Percentiles rank a stretch among this genome's conserved stretches.
phyloP scores from a whole-genome alignment of 306 rosid species.

The Glycyrrhiza uralensis region DNA sequence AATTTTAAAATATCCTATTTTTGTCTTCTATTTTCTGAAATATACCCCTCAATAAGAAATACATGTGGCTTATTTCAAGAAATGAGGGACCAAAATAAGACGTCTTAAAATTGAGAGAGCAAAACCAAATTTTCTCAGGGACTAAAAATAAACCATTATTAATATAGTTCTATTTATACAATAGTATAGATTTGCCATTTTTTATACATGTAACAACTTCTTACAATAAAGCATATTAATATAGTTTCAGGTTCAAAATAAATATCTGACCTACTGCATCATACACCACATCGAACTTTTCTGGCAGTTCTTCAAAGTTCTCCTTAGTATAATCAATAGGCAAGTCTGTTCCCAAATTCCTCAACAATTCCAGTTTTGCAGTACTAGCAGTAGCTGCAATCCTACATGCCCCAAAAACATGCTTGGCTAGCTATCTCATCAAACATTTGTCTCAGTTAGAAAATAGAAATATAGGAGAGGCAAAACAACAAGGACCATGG shows the following conservation, averaged over 20 bases:
- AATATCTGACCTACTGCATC: conserved; percentile 58
- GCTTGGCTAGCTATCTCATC: conserved; percentile 49
- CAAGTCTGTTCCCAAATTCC: conserved; percentile 55
- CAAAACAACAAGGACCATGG: not conserved
- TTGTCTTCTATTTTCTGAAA: no score
- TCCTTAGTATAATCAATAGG: conserved; percentile 63
- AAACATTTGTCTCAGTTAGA: not conserved
- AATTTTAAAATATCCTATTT: no score
- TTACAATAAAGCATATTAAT: not conserved
- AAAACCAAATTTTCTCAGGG: no score
- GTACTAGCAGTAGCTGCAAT: conserved; percentile 72
- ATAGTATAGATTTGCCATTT: no score
- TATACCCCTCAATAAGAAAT: no score
- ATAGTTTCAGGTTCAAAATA: not conserved
- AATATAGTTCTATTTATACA: no score
- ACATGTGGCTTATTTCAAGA: no score
- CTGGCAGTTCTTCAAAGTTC: conserved; percentile 50
- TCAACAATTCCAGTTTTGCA: conserved; percentile 46
- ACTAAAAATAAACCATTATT: no score
- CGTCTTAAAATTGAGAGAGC: no score
- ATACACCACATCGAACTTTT: conserved; percentile 67
- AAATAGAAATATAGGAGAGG: not conserved
- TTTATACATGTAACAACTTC: no score
- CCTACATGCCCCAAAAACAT: conserved; percentile 58
- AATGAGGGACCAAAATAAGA: no score